phyloP scores from a whole-genome alignment of 116 monocot genomes.

The Posidonia oceanica region DNA sequence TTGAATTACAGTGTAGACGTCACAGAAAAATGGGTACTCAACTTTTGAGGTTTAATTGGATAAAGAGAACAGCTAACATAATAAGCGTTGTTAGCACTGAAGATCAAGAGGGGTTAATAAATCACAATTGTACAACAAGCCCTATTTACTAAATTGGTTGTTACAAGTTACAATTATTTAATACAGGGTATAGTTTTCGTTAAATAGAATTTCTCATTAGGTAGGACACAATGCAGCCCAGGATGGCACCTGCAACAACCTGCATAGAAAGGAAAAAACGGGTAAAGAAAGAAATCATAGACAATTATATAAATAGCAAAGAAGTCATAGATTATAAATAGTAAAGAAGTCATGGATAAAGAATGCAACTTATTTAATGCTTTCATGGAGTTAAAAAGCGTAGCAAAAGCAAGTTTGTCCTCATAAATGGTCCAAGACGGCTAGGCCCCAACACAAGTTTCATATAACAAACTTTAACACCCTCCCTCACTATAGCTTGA shows the following conservation, averaged over 20 bases:
- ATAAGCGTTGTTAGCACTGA: too few relatives aligned
- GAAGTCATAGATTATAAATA: too few relatives aligned
- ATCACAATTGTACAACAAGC: background rate
- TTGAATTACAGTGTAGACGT: background rate
- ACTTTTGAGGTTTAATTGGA: background rate
- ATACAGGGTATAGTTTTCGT: background rate
- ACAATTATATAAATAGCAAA: background rate
- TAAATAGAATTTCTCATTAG: constrained; percentile 9
- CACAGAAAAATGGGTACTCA: background rate
- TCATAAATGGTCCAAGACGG: too few relatives aligned
- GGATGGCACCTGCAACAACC: constrained; percentile 14
- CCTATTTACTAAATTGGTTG: background rate
- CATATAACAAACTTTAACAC: too few relatives aligned
- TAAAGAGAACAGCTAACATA: background rate
- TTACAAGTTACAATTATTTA: too few relatives aligned
- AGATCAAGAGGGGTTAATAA: background rate
- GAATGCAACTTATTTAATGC: too few relatives aligned
- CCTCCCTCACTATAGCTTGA: too few relatives aligned
- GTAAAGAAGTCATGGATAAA: too few relatives aligned
- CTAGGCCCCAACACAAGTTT: too few relatives aligned
- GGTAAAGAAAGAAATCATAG: background rate
- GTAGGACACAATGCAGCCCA: constrained; percentile 10
- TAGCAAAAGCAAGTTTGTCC: too few relatives aligned
- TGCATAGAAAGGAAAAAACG: background rate
- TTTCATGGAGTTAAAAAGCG: too few relatives aligned